phyloP scores from a whole-genome alignment of 169 alveolate genomes.

The Plasmodium adleri region DNA sequence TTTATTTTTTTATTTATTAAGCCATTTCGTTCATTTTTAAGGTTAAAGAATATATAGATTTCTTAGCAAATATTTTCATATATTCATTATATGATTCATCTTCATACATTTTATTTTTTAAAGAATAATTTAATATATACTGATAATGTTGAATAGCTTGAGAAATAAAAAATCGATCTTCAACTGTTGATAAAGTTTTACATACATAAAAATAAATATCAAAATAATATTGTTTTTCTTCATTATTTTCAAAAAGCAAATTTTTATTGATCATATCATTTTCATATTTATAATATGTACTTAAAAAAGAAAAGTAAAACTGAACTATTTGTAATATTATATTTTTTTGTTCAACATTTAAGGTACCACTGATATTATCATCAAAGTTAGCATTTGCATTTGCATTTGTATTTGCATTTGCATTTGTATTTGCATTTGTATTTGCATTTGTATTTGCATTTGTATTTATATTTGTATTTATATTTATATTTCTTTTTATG shows the following conservation, averaged over 20 bases:
- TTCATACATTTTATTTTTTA: slow-evolving; percentile 58
- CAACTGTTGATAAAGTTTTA: slow-evolving; percentile 66
- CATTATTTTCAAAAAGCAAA: slow-evolving; percentile 37
- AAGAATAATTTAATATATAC: slow-evolving; percentile 35
- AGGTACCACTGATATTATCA: slow-evolving; percentile 36
- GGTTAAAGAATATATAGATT: slow-evolving; percentile 36
- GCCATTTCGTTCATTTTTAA: slow-evolving; percentile 23
- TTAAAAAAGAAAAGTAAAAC: slow-evolving; percentile 56
- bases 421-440: slow-evolving; percentile 20
- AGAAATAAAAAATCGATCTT: slow-evolving; percentile 27
- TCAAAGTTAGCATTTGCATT: slow-evolving; percentile 33
- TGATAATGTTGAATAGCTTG: slow-evolving; percentile 55
- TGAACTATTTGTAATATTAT: slow-evolving; percentile 23
- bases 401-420: background rate
- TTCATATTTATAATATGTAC: slow-evolving; percentile 30
- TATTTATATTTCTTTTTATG: too few relatives aligned
- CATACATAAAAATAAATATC: slow-evolving; percentile 73
- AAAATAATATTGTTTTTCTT: slow-evolving; percentile 70
- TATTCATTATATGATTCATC: slow-evolving; percentile 62
- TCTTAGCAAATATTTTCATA: slow-evolving; percentile 41
- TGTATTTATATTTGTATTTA: slow-evolving; percentile 2
- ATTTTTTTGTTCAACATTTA: slow-evolving; percentile 29
- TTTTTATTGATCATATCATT: background rate
- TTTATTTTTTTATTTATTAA: background rate
- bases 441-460: slow-evolving; percentile 31